Evolutionary conservation across 225 moss, liverwort and hornwort genomes (phyloP).

Genomic region (Marchantia polymorpha): DNA sequence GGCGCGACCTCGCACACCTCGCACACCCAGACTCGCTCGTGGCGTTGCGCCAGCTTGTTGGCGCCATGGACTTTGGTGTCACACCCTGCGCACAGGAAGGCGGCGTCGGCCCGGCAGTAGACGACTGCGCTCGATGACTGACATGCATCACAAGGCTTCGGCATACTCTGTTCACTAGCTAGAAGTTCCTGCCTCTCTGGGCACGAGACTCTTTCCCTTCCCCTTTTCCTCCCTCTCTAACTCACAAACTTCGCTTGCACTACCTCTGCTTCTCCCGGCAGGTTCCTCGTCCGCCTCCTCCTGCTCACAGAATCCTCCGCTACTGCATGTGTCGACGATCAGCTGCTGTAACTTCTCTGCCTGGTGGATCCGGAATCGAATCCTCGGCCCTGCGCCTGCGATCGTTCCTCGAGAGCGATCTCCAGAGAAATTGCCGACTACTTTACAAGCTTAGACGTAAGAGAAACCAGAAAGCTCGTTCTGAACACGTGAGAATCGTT

Average conservation of each 20-base stretch:
- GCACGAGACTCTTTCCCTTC: not conserved
- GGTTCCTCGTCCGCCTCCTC: not conserved
- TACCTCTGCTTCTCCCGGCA: not conserved
- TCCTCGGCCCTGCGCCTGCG: not conserved
- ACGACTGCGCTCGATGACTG: constrained; percentile 69
- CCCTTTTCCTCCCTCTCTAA: not conserved
- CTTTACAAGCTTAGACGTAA: not conserved
- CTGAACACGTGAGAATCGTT: not conserved
- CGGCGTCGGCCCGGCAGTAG: constrained; percentile 84
- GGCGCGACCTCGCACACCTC: constrained; percentile 88
- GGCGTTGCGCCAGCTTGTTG: constrained; percentile 85
- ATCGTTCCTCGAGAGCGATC: not conserved
- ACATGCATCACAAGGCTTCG: constrained; percentile 96
- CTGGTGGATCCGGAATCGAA: too few relatives aligned
- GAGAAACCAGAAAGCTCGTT: not conserved
- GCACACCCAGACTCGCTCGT: constrained; percentile 90
- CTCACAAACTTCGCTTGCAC: not conserved
- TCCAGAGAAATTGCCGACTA: not conserved
- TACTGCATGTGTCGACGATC: not conserved
- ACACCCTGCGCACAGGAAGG: constrained; percentile 67
- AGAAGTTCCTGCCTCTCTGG: not conserved
- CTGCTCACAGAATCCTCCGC: not conserved
- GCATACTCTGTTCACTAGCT: constrained; percentile 53
- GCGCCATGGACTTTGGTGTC: constrained; percentile 85
- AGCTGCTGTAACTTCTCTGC: too few relatives aligned